These are phyloP conservation scores for Dunaliella primolecta DNA, from an alignment of 139 green algal species.

Conservation along the genomic window DNA sequence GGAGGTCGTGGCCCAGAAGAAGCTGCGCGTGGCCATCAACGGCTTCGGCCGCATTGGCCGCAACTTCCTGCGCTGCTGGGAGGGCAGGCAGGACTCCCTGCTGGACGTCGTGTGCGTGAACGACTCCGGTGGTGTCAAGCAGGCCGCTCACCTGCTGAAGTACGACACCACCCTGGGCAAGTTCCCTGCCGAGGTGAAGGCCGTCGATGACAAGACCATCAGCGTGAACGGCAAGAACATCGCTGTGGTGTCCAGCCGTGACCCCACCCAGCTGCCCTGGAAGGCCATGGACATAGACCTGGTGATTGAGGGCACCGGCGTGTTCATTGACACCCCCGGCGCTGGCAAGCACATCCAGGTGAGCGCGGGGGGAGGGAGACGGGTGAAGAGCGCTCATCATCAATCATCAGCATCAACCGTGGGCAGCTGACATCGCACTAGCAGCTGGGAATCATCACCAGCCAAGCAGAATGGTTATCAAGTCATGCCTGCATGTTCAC, in stretches of 20 bases:
- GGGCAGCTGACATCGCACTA: no score
- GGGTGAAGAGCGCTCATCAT: no score
- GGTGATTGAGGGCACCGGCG: conserved; percentile 97
- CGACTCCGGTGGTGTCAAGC: conserved; percentile 94
- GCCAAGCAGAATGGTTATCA: no score
- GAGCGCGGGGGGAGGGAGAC: conserved; percentile 2
- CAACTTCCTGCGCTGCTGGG: conserved; percentile 90
- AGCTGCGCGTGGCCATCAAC: conserved; percentile 98
- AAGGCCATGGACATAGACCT: conserved; percentile 86
- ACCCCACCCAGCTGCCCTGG: conserved; percentile 96
- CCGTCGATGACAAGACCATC: conserved; percentile 85
- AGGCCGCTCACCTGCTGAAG: conserved; percentile 98
- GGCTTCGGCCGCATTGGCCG: conserved; percentile 97
- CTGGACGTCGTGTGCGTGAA: conserved; percentile 95
- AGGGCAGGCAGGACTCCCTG: conserved; percentile 73
- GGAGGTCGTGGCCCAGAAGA: conserved; percentile 68
- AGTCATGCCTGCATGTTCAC: no score
- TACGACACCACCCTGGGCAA: conserved; percentile 98
- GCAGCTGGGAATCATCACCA: no score
- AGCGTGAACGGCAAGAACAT: conserved; percentile 94
- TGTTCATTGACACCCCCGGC: conserved; percentile 87
- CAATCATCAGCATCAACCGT: no score
- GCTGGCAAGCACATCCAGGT: conserved; percentile 89
- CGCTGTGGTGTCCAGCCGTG: conserved; percentile 89
- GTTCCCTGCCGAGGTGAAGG: conserved; percentile 93